Percentiles rank a stretch among this genome's conserved stretches.
phyloP scores from a whole-genome alignment of 805 yeast genomes.

The Brettanomyces custersianus region DNA sequence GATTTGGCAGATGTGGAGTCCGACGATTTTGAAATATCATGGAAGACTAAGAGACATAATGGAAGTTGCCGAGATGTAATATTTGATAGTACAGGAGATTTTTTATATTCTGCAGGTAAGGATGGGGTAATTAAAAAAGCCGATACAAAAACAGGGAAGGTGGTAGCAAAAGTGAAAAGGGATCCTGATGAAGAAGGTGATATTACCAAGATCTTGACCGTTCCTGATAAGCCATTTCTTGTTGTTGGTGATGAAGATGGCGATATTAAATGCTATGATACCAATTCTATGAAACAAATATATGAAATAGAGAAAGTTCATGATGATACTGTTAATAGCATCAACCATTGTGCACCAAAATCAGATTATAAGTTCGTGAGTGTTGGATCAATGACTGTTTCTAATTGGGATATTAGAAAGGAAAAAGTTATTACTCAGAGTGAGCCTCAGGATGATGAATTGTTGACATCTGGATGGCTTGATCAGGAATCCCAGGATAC shows the following conservation, averaged over 20 bases:
- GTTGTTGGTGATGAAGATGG: constrained; percentile 67
- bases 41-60: constrained; percentile 90
- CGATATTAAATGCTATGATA: constrained; percentile 51
- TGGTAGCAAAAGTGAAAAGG: constrained; percentile 38
- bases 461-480: constrained; percentile 64
- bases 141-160: constrained; percentile 63
- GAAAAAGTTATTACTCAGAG: constrained; percentile 49
- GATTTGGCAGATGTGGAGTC: constrained; percentile 21
- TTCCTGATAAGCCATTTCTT: constrained; percentile 39
- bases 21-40: constrained; percentile 29
- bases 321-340: constrained; percentile 69
- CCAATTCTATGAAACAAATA: constrained; percentile 33
- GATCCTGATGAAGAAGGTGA: constrained; percentile 11
- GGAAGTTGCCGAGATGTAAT: constrained; percentile 72
- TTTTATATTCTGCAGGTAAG: constrained; percentile 63
- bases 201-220: constrained; percentile 36
- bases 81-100: constrained; percentile 42
- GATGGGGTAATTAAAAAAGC: constrained; percentile 78
- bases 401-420: constrained; percentile 71
- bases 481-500: constrained; percentile 46
- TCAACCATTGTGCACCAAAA: constrained; percentile 58
- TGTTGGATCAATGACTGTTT: constrained; percentile 73
- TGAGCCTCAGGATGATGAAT: constrained; percentile 91
- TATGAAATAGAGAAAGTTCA: constrained; percentile 49
- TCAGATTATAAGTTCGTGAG: constrained; percentile 75